Evolutionary conservation across 1,284 basidiomycete species (phyloP), one percentile per base, ranked within the genome.

Genomic region (Cystobasidium pallidum): DNA sequence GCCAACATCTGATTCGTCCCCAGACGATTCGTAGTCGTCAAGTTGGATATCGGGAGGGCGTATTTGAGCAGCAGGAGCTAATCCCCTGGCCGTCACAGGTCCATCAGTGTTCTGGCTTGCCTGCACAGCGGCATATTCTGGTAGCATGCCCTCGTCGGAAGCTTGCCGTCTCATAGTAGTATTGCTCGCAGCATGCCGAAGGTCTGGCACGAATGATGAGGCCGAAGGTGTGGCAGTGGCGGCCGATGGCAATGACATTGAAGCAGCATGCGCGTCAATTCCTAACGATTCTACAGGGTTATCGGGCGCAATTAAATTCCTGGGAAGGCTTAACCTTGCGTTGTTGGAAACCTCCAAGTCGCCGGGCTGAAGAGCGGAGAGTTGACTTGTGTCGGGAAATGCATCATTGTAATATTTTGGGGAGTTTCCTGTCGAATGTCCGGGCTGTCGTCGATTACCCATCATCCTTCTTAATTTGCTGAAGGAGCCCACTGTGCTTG

Each of bases 21-120:
- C 78, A 3, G 77, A 77, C 3, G 78, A 75, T 61, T 78, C 77
- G 59, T 79, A 70, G 45, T 80, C 79, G 72, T 81, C 80, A 2
- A 80, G 75, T 52, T 80, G 77, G 54, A 80, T 76, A 24, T 10
- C 52, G 13, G 59, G 32, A 13, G 51, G 28, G 32, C 34, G 28
- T 21, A 70, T 47, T 0, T 61, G 30, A 8, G 47, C 41, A 17
- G 67, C 39, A 13, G 67, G 67, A 30, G 49, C 64, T 36, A 66
- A 26, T 7, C n/a, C 28, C 4, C 15, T 10, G 19, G 30, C 2
- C 2, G 39, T 15, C 19, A n/a, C 1, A 36, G 3, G 36, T 39
- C 7, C 36, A 39, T 39, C 36, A 13, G 8, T 34, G 32, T 7
- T 13, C 36, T 6, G 36, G 36, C 36, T 39, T 39, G 6, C 13